These are phyloP conservation scores for Fraxinus pennsylvanica DNA, from an alignment of 257 asterid genomes.

Conservation along the genomic window DNA sequence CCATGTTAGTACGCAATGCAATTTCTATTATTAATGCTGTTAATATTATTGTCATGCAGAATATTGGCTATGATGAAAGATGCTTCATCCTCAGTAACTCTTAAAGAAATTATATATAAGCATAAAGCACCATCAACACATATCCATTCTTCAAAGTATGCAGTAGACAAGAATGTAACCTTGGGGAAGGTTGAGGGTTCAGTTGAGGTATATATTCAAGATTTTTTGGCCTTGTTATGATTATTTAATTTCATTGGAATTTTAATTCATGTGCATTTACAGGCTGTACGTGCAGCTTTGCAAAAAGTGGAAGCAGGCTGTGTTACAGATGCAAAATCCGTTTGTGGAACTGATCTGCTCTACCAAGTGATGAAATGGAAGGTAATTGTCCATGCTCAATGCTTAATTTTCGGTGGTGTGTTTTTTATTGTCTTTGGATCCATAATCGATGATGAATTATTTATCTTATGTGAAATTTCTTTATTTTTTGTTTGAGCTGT, in stretches of 20 bases:
- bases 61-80: constrained; percentile 51
- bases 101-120: constrained; percentile 41
- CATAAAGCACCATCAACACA: constrained; percentile 56
- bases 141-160: constrained; percentile 37
- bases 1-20: neutral
- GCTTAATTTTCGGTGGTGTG: neutral
- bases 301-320: constrained; percentile 66
- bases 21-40: neutral
- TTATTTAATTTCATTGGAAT: constrained; percentile 14
- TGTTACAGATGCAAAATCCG: constrained; percentile 77
- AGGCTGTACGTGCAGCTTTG: constrained; percentile 77
- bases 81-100: constrained; percentile 57
- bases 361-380: constrained; percentile 68
- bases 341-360: constrained; percentile 72
- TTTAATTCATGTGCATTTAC: constrained; percentile 26
- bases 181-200: constrained; percentile 79
- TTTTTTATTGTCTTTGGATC: neutral
- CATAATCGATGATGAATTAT: constrained; percentile 9
- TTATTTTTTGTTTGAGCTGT: neutral
- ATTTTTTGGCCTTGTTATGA: constrained; percentile 11
- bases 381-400: constrained; percentile 41
- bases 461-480: neutral
- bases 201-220: constrained; percentile 55
- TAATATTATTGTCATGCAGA: constrained; percentile 42
- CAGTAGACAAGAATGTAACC: constrained; percentile 49